Evolutionary conservation across 106 monocot genomes (phyloP).

Genomic region (Acanthochlamys bracteata): DNA sequence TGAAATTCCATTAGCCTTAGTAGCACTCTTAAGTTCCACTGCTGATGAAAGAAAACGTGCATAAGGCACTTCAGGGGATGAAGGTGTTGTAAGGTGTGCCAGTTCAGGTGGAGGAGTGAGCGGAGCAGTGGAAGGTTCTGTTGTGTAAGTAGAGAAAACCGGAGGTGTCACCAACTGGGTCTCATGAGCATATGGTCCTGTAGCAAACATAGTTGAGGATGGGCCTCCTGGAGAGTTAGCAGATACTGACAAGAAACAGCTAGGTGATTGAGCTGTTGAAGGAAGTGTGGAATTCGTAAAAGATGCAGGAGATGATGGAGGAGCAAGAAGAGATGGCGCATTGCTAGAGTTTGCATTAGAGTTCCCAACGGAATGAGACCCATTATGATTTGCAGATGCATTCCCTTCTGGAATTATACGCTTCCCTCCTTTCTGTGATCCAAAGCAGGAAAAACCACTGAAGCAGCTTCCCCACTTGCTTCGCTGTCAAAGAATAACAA

Average conservation of each 20-base stretch:
- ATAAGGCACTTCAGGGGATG: constrained; percentile 95
- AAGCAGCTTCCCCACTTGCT: constrained; percentile 80
- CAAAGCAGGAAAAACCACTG: constrained; percentile 78
- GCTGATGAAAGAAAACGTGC: constrained; percentile 85
- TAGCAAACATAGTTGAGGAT: constrained; percentile 78
- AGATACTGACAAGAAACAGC: constrained; percentile 74
- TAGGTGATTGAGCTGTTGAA: constrained; percentile 90
- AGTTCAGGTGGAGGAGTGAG: constrained; percentile 94
- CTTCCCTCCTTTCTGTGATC: constrained; percentile 76
- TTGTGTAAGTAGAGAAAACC: constrained; percentile 96
- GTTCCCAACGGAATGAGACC: constrained; percentile 30
- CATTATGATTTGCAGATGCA: constrained; percentile 37
- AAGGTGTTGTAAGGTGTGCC: constrained; percentile 88
- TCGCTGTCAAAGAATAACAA: constrained; percentile 28
- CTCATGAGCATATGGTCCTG: constrained; percentile 96
- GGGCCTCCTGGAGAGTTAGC: constrained; percentile 70
- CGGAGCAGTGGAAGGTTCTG: constrained; percentile 96
- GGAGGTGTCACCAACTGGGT: constrained; percentile 95
- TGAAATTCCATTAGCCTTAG: constrained; percentile 37
- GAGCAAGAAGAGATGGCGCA: constrained; percentile 84
- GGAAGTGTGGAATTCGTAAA: constrained; percentile 91
- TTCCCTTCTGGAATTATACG: constrained; percentile 74
- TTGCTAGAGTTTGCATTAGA: constrained; percentile 49
- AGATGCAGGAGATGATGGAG: constrained; percentile 95
- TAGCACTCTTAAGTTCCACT: constrained; percentile 35